Base-by-base conservation (phyloP, 805 yeast genomes). In the Cyberlindnera mrakii region DNA sequence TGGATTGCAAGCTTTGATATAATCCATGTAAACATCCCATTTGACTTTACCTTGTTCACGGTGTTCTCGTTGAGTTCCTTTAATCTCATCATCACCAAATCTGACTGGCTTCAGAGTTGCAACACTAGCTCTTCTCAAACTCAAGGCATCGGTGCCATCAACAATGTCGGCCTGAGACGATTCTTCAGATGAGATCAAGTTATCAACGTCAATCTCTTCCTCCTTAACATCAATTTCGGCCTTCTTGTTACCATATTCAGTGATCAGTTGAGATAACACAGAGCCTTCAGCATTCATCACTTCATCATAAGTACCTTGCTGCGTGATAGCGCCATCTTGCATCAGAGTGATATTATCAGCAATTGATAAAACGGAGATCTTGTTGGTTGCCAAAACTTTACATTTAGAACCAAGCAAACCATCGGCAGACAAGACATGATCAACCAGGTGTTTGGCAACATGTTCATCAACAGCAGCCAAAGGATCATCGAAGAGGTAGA, bases 401-500 rank as follows among this genome's bases (percentile, higher is more conserved):
- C 93, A 77, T 64, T 87, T 88, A 25, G 85, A 57, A 34, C 77
- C 75, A 53, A 90, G 68, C 51, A 90, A 68, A 47, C 97, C 97
- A 29, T 75, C 66, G 14, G 87, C 78, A 17, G 96, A 95, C 44
- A 90, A 70, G 17, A 90, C 96, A 57, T 85, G 80, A 51, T 80
- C 82, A 51, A 85, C 80, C 54, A 93, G 70, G 58, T 88, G 95
- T 51, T 78, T 80, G 11, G 96, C 91, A 49, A 93, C 99, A 61
- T 93, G 99, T 55, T 89, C 97, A 65, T 93, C 99, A 34, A 93
- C 99, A 20, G 99, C 99, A 60, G 95, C 84, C 46, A 93, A 73
- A 9, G 95, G 86, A 64, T 93, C 99, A 62, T 93, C 99, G 49
- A 93, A 66, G 33, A 93, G 66, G 60, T 87, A 89, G 27, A 93